These are phyloP conservation scores for Podospora comata DNA, from an alignment of 495 filamentous ascomycete species.

Conservation along the genomic window DNA sequence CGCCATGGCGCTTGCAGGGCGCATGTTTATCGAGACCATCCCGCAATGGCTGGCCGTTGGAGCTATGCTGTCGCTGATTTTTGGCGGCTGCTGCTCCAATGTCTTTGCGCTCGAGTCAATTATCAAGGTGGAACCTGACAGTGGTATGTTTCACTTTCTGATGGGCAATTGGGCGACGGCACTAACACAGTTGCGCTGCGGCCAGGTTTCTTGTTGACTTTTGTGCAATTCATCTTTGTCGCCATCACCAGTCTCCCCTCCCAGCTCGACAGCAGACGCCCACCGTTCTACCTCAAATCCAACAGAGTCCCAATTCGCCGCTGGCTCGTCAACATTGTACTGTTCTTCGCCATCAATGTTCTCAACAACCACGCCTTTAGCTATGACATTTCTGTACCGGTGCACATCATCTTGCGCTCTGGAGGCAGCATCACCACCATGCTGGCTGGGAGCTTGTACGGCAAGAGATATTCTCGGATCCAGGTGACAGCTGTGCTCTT, in stretches of 20 bases:
- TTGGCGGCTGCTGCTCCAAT: conserved; percentile 97
- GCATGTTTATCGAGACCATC: conserved; percentile 59
- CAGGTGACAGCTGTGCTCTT: conserved; percentile 77
- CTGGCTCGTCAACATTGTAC: conserved; percentile 83
- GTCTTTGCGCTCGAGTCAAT: conserved; percentile 96
- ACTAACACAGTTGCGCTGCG: background rate
- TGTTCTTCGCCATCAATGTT: conserved; percentile 89
- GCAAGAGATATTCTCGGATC: conserved; percentile 74
- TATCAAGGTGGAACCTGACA: conserved; percentile 73
- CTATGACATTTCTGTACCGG: conserved; percentile 91
- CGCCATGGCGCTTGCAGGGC: conserved; percentile 52
- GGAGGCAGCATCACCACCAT: conserved; percentile 95
- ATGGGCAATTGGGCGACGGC: background rate
- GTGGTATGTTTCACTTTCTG: conserved; percentile 44
- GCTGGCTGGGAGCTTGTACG: conserved; percentile 76
- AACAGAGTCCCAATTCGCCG: conserved; percentile 79
- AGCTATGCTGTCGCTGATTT: conserved; percentile 82
- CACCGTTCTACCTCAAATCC: conserved; percentile 65
- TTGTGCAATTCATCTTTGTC: conserved; percentile 88
- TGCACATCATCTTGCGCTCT: conserved; percentile 94
- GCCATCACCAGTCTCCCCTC: conserved; percentile 73
- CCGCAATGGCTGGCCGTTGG: conserved; percentile 64
- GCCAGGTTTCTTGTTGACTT: conserved; percentile 82
- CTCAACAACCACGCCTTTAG: conserved; percentile 98
- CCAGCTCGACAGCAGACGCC: conserved; percentile 56